A percentile compares a stretch with the other conserved stretches of the same genome.
phyloP scores from a whole-genome alignment of 2,329 filamentous ascomycete species.

The Cladophialophora carrionii region DNA sequence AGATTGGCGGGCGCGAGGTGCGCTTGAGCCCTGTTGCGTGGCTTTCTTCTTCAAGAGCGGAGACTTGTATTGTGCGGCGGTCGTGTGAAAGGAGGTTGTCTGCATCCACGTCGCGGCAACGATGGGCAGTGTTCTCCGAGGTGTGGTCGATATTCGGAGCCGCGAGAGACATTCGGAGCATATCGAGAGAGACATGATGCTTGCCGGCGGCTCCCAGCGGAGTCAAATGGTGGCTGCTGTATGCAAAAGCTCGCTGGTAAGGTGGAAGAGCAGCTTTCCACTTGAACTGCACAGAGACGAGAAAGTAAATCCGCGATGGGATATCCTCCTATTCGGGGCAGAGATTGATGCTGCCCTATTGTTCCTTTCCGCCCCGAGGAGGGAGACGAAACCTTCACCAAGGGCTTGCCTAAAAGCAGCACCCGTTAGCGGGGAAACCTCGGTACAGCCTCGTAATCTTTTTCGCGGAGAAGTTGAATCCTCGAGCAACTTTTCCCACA shows the following conservation, averaged over 20 bases:
- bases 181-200: constrained; percentile 31
- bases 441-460: neutral
- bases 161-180: constrained; percentile 33
- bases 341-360: neutral
- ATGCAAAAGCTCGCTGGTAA: neutral
- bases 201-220: neutral
- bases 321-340: neutral
- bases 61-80: constrained; percentile 45
- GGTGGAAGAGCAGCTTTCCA: constrained; percentile 1
- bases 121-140: constrained; percentile 3
- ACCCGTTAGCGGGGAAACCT: neutral
- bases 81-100: constrained; percentile 49
- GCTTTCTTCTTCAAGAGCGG: constrained; percentile 53
- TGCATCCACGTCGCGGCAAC: constrained; percentile 15
- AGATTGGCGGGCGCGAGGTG: constrained; percentile 35
- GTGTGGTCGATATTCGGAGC: constrained; percentile 23
- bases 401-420: neutral
- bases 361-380: neutral
- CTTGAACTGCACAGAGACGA: neutral
- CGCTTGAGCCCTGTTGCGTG: neutral
- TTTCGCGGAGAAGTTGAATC: constrained; percentile 4
- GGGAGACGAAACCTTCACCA: neutral
- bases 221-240: neutral
- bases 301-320: neutral
- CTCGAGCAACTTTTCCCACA: neutral